These are phyloP conservation scores for Cadophora luteo-olivacea DNA, from an alignment of 2,329 filamentous ascomycete species.

Conservation along the genomic window DNA sequence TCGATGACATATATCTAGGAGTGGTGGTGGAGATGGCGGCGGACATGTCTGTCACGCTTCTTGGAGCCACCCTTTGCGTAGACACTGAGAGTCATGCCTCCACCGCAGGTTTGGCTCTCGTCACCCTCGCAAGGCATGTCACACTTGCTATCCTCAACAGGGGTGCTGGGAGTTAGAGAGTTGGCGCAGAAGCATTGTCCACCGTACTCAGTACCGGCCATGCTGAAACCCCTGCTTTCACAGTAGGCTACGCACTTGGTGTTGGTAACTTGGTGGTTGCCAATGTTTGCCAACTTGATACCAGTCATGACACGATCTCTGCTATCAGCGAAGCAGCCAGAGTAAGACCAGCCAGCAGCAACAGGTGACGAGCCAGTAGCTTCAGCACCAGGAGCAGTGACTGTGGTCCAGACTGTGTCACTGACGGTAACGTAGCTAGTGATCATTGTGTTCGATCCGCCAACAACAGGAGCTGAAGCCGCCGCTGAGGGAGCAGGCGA, in stretches of 20 bases:
- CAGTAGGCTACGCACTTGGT: constrained; percentile 58
- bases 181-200: constrained; percentile 57
- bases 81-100: constrained; percentile 53
- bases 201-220: constrained; percentile 57
- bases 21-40: constrained; percentile 19
- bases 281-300: constrained; percentile 50
- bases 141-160: constrained; percentile 54
- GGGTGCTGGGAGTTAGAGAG: constrained; percentile 47
- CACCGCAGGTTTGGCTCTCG: constrained; percentile 56
- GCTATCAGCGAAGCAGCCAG: constrained; percentile 51
- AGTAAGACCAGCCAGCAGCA: constrained; percentile 47
- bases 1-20: constrained; percentile 7
- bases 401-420: constrained; percentile 51
- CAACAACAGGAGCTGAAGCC: constrained; percentile 40
- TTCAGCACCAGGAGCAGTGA: constrained; percentile 35
- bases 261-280: constrained; percentile 48
- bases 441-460: constrained; percentile 32
- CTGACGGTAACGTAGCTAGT: constrained; percentile 50
- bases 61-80: constrained; percentile 41
- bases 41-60: constrained; percentile 15
- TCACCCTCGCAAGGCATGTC: constrained; percentile 58
- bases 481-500: neutral
- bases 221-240: constrained; percentile 49
- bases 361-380: constrained; percentile 36
- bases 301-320: constrained; percentile 49